A percentile compares a stretch with the other conserved stretches of the same genome.
Conservation (phyloP, 495 filamentous ascomycete species). For the Penicillium daleae region DNA sequence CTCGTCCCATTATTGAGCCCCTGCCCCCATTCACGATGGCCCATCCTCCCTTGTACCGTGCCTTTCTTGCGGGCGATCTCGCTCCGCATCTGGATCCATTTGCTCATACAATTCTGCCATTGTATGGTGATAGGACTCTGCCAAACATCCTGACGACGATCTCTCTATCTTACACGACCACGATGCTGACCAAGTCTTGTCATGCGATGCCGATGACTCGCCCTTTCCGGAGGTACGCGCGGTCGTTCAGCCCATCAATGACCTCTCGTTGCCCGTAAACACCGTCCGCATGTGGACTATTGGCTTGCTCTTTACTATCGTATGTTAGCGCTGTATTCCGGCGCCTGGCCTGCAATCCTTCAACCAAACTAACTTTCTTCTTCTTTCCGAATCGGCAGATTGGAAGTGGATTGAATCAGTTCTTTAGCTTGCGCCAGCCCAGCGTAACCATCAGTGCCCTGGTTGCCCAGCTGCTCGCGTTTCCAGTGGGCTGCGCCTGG, state of each 20-base stretch:
- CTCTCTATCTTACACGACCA: slow-evolving; percentile 38
- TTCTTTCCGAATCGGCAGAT: slow-evolving; percentile 38
- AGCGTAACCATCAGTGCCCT: slow-evolving; percentile 68
- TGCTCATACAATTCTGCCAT: neutral
- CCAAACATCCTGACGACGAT: slow-evolving; percentile 18
- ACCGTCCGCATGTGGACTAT: slow-evolving; percentile 76
- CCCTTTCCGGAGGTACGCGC: slow-evolving; percentile 68
- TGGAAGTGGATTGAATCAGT: slow-evolving; percentile 71
- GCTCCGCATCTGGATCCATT: neutral
- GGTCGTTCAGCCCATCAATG: slow-evolving; percentile 57
- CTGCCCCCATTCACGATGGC: neutral
- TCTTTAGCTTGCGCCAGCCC: slow-evolving; percentile 65
- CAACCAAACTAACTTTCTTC: neutral
- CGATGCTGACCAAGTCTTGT: slow-evolving; percentile 42
- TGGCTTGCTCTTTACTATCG: slow-evolving; percentile 66
- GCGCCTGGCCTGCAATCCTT: neutral
- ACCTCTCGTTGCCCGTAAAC: slow-evolving; percentile 66
- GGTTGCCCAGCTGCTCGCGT: slow-evolving; percentile 72
- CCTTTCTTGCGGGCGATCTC: neutral
- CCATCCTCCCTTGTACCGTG: neutral
- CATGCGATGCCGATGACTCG: slow-evolving; percentile 62
- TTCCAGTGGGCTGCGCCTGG: slow-evolving; percentile 68
- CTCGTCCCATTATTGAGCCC: neutral
- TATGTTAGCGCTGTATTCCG: slow-evolving; percentile 6
- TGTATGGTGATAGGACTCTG: slow-evolving; percentile 8